Conservation (phyloP, 495 filamentous ascomycete genomes). For the Lichenothelia convexa region DNA sequence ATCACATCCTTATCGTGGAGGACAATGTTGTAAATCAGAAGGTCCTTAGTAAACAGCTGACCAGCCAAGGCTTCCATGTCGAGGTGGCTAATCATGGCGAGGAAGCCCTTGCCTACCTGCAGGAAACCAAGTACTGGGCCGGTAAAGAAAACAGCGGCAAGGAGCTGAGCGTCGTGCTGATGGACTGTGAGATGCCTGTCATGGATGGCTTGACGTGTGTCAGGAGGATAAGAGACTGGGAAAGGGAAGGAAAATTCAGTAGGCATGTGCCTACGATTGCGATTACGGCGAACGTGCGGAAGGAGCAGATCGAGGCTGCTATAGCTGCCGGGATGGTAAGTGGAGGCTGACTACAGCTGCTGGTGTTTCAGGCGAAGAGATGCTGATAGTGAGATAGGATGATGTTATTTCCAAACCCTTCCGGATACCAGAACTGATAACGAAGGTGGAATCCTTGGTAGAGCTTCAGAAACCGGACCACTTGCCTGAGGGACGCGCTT, state of each 20-base stretch:
- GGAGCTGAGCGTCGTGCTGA: slow-evolving; percentile 14
- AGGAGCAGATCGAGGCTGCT: slow-evolving; percentile 13
- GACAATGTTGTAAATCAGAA: slow-evolving; percentile 22
- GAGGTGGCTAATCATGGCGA: slow-evolving; percentile 17
- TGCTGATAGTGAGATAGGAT: neutral
- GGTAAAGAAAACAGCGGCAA: neutral
- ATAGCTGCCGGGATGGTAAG: slow-evolving; percentile 17
- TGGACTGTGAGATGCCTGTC: slow-evolving; percentile 23
- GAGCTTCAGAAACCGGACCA: too few relatives aligned
- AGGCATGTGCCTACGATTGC: slow-evolving; percentile 13
- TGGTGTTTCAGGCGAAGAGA: slow-evolving; percentile 11
- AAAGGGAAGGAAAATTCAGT: slow-evolving; percentile 8
- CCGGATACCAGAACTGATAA: neutral
- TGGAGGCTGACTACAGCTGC: slow-evolving; percentile 6
- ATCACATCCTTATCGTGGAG: slow-evolving; percentile 13
- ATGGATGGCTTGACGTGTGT: slow-evolving; percentile 17
- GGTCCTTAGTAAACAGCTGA: slow-evolving; percentile 15
- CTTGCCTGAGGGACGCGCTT: too few relatives aligned
- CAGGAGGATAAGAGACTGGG: slow-evolving; percentile 11
- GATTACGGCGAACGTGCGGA: slow-evolving; percentile 18
- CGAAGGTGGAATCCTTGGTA: neutral
- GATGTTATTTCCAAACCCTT: neutral
- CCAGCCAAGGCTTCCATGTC: slow-evolving; percentile 12
- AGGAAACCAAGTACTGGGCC: slow-evolving; percentile 4
- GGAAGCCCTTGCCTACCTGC: slow-evolving; percentile 15